These are phyloP conservation scores for Auricularia sp. DNA, from an alignment of 768 basidiomycete genomes.

Conservation along the genomic window DNA sequence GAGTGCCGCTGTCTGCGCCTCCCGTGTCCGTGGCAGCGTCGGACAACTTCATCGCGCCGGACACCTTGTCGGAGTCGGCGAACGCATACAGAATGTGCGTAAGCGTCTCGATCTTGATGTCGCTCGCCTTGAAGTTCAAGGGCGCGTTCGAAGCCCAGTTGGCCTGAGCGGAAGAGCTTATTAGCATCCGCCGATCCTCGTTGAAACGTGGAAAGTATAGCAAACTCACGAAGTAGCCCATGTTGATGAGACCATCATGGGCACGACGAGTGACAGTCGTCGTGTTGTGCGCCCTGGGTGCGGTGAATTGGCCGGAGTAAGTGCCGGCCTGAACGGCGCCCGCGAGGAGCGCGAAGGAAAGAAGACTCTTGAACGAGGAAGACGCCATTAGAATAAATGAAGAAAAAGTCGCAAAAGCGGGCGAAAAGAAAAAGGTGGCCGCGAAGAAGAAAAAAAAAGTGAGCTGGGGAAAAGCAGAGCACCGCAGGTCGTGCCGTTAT, in stretches of 20 bases:
- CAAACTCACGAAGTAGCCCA: background rate
- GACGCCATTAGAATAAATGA: background rate
- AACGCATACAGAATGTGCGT: slow-evolving; percentile 31
- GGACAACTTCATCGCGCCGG: slow-evolving; percentile 24
- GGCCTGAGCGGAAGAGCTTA: background rate
- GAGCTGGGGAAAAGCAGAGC: background rate
- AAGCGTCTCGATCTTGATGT: slow-evolving; percentile 12
- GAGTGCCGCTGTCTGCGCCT: slow-evolving; percentile 7
- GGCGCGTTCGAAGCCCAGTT: background rate
- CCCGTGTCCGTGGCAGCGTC: slow-evolving; percentile 26
- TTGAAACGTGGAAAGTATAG: background rate
- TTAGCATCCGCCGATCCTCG: background rate
- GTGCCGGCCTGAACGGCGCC: background rate
- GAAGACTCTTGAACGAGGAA: slow-evolving; percentile 1
- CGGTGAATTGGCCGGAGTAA: background rate
- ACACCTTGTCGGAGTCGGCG: slow-evolving; percentile 25
- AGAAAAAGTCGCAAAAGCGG: background rate
- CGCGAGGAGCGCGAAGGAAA: background rate
- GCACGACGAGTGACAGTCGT: background rate
- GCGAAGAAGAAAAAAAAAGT: background rate
- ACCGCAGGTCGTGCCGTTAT: background rate
- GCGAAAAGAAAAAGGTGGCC: background rate
- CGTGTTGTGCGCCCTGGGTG: background rate
- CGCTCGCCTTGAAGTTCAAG: slow-evolving; percentile 7
- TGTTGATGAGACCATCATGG: background rate